phyloP scores from a whole-genome alignment of 2,329 filamentous ascomycete species.

The Penicillium griseofulvum region DNA sequence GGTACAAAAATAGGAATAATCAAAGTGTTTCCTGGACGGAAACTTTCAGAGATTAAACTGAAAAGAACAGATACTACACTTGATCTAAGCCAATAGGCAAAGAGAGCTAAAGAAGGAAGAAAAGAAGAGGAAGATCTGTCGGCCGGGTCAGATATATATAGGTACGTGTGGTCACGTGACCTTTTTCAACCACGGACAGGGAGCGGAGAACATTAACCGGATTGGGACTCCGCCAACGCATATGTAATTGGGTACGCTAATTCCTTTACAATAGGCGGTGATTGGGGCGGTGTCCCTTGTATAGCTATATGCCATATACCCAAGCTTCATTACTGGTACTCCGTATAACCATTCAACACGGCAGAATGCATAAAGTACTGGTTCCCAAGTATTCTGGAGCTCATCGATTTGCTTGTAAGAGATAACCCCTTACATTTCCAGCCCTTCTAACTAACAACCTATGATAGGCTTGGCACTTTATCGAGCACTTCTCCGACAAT shows the following conservation, averaged over 20 bases:
- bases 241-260: accelerated
- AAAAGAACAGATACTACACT: slow-evolving; percentile 97
- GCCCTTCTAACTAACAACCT: background rate
- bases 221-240: background rate
- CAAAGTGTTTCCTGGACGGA: slow-evolving; percentile 66
- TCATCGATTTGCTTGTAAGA: slow-evolving; percentile 48
- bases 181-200: too few species aligned
- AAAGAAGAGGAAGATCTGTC: slow-evolving; percentile 37
- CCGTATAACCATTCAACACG: background rate
- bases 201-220: too few species aligned
- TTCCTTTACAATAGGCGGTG: background rate
- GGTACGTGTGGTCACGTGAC: background rate
- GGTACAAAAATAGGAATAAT: slow-evolving; percentile 77
- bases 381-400: slow-evolving; percentile 36
- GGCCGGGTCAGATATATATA: slow-evolving; percentile 5
- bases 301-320: too few species aligned
- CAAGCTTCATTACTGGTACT: background rate
- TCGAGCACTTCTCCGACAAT: slow-evolving; percentile 46
- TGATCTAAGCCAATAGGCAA: slow-evolving; percentile 72
- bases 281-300: background rate
- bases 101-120: slow-evolving; percentile 48
- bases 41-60: slow-evolving; percentile 91
- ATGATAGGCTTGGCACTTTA: slow-evolving; percentile 45
- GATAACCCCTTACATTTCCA: background rate
- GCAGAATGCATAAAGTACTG: slow-evolving; percentile 38